Conservation (phyloP, 495 filamentous ascomycete species). For the Penicillium waksmanii region DNA sequence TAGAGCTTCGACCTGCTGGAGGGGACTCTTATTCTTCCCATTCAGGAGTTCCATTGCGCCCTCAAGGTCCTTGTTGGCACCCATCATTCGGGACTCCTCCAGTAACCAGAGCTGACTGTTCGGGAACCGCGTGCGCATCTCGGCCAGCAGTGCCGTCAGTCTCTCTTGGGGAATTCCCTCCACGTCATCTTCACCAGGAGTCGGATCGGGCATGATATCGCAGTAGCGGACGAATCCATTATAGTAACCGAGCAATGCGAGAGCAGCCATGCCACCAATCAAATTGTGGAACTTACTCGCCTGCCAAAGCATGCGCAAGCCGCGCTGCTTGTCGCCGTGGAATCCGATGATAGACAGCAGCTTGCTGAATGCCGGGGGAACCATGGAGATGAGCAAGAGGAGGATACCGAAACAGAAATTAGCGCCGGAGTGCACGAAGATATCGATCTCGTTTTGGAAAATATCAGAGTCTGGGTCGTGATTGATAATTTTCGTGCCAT, state of each 20-base stretch:
- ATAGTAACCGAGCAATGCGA: slow-evolving; percentile 83
- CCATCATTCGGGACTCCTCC: slow-evolving; percentile 83
- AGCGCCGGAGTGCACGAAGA: slow-evolving; percentile 85
- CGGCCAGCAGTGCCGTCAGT: slow-evolving; percentile 66
- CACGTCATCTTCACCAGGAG: slow-evolving; percentile 54
- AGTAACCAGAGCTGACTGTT: slow-evolving; percentile 85
- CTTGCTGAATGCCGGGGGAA: slow-evolving; percentile 85
- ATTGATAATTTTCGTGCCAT: slow-evolving; percentile 37
- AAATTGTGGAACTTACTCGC: slow-evolving; percentile 85
- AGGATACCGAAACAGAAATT: slow-evolving; percentile 90
- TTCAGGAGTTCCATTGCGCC: slow-evolving; percentile 67
- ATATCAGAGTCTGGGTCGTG: slow-evolving; percentile 57
- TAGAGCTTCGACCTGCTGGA: slow-evolving; percentile 83
- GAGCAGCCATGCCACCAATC: slow-evolving; percentile 85
- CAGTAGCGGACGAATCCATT: slow-evolving; percentile 83
- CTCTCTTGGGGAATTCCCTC: slow-evolving; percentile 74
- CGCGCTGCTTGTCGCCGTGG: slow-evolving; percentile 83
- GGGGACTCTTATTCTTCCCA: slow-evolving; percentile 62
- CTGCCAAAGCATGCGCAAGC: slow-evolving; percentile 88
- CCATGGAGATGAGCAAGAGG: slow-evolving; percentile 81
- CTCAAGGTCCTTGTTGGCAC: slow-evolving; percentile 67
- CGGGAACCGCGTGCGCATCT: slow-evolving; percentile 79
- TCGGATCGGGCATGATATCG: slow-evolving; percentile 75
- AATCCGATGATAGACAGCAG: slow-evolving; percentile 91
- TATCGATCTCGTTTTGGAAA: slow-evolving; percentile 72